Percentiles rank a stretch among this genome's conserved stretches.
phyloP scores from a whole-genome alignment of 805 yeast genomes.

The Candida jianshihensis region DNA sequence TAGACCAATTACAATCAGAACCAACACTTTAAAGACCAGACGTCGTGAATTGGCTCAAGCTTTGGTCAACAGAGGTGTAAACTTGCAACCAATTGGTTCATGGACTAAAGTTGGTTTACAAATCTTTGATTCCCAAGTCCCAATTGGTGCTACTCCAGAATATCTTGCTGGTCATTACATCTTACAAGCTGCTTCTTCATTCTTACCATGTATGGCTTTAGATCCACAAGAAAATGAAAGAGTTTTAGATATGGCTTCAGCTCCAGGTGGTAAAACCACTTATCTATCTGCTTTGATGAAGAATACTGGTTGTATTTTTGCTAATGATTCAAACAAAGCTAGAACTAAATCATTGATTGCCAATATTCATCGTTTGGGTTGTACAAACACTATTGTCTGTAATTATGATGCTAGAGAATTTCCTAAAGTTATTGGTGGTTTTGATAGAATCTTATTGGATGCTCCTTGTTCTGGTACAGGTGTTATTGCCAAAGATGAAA shows the following conservation, averaged over 20 bases:
- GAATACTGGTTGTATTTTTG: slow-evolving; percentile 95
- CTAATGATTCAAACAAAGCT: slow-evolving; percentile 94
- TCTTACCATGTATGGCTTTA: slow-evolving; percentile 95
- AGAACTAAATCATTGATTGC: slow-evolving; percentile 96
- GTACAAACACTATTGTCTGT: slow-evolving; percentile 93
- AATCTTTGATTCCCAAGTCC: slow-evolving; percentile 97
- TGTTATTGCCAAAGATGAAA: slow-evolving; percentile 95
- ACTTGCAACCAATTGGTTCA: slow-evolving; percentile 90
- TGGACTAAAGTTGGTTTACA: slow-evolving; percentile 99
- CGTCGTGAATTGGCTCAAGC: slow-evolving; percentile 95
- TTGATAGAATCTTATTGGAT: slow-evolving; percentile 88
- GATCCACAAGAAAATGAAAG: slow-evolving; percentile 97
- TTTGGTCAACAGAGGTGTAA: slow-evolving; percentile 92
- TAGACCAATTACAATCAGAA: slow-evolving; percentile 93
- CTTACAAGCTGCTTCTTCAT: slow-evolving; percentile 96
- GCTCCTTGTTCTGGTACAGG: slow-evolving; percentile 99
- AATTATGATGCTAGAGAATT: slow-evolving; percentile 98
- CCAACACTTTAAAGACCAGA: slow-evolving; percentile 92
- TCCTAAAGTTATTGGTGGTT: slow-evolving; percentile 97
- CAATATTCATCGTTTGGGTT: slow-evolving; percentile 93
- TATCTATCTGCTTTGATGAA: slow-evolving; percentile 94
- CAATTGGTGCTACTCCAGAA: slow-evolving; percentile 99
- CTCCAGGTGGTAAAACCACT: slow-evolving; percentile 99
- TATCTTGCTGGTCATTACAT: slow-evolving; percentile 97
- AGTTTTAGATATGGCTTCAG: slow-evolving; percentile 97